Conservation (phyloP, 2,329 filamentous ascomycete species). For the Canariomyces notabilis region DNA sequence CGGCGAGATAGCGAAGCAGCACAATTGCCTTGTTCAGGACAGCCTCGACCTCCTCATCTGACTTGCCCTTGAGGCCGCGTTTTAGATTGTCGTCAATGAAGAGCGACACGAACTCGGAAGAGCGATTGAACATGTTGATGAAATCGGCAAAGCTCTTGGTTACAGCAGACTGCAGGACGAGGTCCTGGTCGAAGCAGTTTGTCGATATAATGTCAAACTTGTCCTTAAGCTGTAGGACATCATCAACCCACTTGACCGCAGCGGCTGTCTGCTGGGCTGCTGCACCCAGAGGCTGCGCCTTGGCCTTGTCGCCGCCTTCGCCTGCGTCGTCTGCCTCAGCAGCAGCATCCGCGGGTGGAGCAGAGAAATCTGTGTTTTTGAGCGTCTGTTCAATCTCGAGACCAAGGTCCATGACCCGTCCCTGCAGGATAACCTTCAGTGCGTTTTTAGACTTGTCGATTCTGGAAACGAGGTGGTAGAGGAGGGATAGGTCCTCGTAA, state of each 20-base stretch:
- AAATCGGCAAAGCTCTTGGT: constrained; percentile 87
- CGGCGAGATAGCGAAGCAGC: constrained; percentile 79
- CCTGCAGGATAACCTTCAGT: constrained; percentile 65
- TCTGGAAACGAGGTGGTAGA: constrained; percentile 73
- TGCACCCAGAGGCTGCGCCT: constrained; percentile 44
- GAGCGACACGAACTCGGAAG: constrained; percentile 87
- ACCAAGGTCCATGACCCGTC: constrained; percentile 73
- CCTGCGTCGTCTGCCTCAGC: constrained; percentile 45
- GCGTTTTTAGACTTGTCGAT: constrained; percentile 70
- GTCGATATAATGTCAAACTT: constrained; percentile 81
- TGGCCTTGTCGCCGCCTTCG: constrained; percentile 41
- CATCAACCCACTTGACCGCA: constrained; percentile 92
- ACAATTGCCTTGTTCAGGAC: constrained; percentile 87
- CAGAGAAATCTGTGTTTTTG: constrained; percentile 50
- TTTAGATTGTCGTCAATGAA: constrained; percentile 97
- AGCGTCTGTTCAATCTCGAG: constrained; percentile 71
- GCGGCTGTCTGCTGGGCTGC: constrained; percentile 77
- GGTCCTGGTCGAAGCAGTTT: constrained; percentile 67
- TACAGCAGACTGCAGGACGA: constrained; percentile 72
- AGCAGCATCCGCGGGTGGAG: constrained; percentile 30
- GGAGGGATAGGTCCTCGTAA: constrained; percentile 67
- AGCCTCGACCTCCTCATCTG: constrained; percentile 76
- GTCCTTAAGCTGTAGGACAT: constrained; percentile 77
- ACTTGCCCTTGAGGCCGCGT: constrained; percentile 88
- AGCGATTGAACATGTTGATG: constrained; percentile 82